Conservation (phyloP, 257 asterid species). For the Anisodus acutangulus region DNA sequence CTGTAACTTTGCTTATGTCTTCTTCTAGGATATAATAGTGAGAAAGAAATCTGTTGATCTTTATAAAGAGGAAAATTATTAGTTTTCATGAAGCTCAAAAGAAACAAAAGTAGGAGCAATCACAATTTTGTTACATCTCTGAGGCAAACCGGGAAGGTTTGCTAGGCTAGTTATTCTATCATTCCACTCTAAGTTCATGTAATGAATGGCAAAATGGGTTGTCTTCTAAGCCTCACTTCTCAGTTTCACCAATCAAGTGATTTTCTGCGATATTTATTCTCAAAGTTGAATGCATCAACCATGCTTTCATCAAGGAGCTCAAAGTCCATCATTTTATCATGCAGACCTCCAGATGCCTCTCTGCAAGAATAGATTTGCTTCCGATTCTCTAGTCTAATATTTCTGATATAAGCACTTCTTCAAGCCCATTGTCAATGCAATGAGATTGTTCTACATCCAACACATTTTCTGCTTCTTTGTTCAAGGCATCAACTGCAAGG, state of each 20-base stretch:
- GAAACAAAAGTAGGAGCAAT: neutral
- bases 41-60: neutral
- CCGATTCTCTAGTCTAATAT: neutral
- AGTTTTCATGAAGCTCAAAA: neutral
- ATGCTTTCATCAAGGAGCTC: neutral
- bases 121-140: neutral
- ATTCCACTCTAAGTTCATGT: neutral
- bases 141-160: constrained; percentile 42
- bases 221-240: constrained; percentile 23
- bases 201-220: neutral
- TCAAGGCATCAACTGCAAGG: neutral
- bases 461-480: neutral
- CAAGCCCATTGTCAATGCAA: neutral
- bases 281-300: constrained; percentile 28
- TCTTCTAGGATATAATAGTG: neutral
- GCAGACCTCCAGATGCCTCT: constrained; percentile 6
- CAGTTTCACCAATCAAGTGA: constrained; percentile 32
- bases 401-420: neutral
- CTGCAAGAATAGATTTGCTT: neutral
- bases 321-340: neutral
- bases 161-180: neutral
- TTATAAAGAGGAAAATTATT: neutral
- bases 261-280: constrained; percentile 36
- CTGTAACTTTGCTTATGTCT: neutral
- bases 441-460: neutral